These are phyloP conservation scores for Sclerotinia minor DNA, from an alignment of 2,329 filamentous ascomycete genomes.

Conservation along the genomic window DNA sequence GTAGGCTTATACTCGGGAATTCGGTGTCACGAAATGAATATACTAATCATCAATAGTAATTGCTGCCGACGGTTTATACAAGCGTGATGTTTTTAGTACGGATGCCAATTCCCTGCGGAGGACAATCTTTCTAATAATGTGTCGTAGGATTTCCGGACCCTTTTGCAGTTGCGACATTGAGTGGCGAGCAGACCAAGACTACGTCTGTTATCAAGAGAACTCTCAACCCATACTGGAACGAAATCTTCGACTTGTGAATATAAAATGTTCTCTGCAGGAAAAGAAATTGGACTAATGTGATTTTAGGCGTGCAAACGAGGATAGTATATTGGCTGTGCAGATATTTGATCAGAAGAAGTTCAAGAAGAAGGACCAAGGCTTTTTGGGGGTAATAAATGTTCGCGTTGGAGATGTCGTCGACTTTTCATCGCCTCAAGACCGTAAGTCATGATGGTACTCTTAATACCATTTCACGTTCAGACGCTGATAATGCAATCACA, in stretches of 20 bases:
- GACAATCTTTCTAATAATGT: conserved; percentile 28
- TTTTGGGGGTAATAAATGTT: conserved; percentile 96
- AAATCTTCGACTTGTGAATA: conserved; percentile 89
- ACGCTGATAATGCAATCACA: conserved; percentile 26
- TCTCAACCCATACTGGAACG: conserved; percentile 99
- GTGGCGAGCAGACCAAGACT: conserved; percentile 98
- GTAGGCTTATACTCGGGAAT: conserved; percentile 54
- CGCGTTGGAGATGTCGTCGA: conserved; percentile 94
- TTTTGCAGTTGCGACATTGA: conserved; percentile 94
- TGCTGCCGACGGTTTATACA: conserved; percentile 96
- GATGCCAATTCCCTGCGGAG: conserved; percentile 37
- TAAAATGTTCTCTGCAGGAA: conserved; percentile 16
- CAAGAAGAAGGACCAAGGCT: conserved; percentile 99
- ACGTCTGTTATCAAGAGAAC: conserved; percentile 96
- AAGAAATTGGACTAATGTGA: conserved; percentile 30
- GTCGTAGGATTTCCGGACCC: conserved; percentile 87
- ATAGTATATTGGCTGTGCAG: conserved; percentile 94
- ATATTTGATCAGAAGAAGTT: conserved; percentile 99
- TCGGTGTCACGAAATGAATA: background rate
- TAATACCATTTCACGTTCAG: conserved; percentile 25
- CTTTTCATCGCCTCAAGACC: conserved; percentile 83
- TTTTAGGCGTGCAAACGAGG: conserved; percentile 81
- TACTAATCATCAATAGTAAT: conserved; percentile 69
- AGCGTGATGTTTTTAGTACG: conserved; percentile 98
- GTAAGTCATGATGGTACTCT: conserved; percentile 53